Evolutionary conservation across 371 early-diverging fungal species (phyloP).

Genomic region (Dichotomocladium elegans): DNA sequence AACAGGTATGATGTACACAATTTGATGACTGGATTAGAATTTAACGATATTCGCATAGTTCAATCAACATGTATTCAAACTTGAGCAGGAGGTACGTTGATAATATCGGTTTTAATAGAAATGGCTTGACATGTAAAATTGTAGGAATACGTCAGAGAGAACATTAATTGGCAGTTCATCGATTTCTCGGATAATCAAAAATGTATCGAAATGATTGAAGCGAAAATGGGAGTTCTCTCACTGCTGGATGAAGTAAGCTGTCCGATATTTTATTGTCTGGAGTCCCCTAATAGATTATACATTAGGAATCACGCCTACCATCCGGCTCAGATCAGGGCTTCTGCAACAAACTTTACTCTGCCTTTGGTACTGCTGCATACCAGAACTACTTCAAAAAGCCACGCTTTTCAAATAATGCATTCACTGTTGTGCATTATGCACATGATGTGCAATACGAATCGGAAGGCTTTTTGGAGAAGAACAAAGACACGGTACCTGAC

Average conservation of each 20-base stretch:
- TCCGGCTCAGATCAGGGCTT: slow-evolving; percentile 82
- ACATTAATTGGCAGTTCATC: slow-evolving; percentile 88
- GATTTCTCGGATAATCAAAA: slow-evolving; percentile 99
- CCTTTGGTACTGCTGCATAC: slow-evolving; percentile 65
- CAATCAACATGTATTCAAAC: slow-evolving; percentile 68
- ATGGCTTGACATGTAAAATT: neutral
- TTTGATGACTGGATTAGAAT: neutral
- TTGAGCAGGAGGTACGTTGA: slow-evolving; percentile 79
- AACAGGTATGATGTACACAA: slow-evolving; percentile 52
- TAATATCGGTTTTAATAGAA: neutral
- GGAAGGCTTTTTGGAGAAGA: slow-evolving; percentile 97
- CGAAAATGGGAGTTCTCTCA: slow-evolving; percentile 90
- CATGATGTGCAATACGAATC: slow-evolving; percentile 87
- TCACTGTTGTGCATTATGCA: slow-evolving; percentile 91
- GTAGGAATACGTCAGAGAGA: slow-evolving; percentile 84
- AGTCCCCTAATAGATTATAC: neutral
- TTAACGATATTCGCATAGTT: slow-evolving; percentile 50
- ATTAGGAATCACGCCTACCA: slow-evolving; percentile 83
- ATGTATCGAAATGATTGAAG: slow-evolving; percentile 99
- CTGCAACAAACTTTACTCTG: slow-evolving; percentile 81
- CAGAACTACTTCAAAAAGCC: slow-evolving; percentile 88
- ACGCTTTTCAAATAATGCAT: slow-evolving; percentile 79
- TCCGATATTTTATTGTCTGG: neutral
- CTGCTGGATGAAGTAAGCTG: slow-evolving; percentile 88
- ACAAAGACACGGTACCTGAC: slow-evolving; percentile 97